A percentile compares a stretch with the other conserved stretches of the same genome.
Evolutionary conservation across 192 early-diverging fungal species (phyloP).

Genomic region (Coemansia sp.): DNA sequence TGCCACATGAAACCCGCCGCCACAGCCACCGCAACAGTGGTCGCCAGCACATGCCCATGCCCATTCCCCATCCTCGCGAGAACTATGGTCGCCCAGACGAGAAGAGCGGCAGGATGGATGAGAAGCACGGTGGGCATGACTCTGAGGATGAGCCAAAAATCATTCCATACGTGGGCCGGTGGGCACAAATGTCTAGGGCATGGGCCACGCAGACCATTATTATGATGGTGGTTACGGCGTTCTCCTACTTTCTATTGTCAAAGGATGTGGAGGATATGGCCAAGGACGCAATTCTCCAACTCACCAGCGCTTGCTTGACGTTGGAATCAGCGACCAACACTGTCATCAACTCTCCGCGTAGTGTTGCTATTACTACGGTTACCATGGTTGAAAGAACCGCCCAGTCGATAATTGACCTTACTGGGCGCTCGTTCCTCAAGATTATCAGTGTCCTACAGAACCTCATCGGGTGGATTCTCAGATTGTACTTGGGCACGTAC

Average conservation of each 20-base stretch:
- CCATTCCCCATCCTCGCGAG: background rate
- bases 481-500: constrained; percentile 41
- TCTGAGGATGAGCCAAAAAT: background rate
- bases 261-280: constrained; percentile 12
- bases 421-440: constrained; percentile 16
- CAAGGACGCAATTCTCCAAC: background rate
- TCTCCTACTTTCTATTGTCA: constrained; percentile 24
- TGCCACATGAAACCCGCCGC: background rate
- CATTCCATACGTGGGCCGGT: constrained; percentile 35
- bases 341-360: constrained; percentile 29
- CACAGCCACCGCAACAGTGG: background rate
- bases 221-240: constrained; percentile 31
- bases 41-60: constrained; percentile 13
- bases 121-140: background rate
- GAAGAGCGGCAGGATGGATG: background rate
- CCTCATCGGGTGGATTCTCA: constrained; percentile 36
- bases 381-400: constrained; percentile 17
- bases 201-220: constrained; percentile 42
- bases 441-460: constrained; percentile 21
- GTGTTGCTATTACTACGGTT: constrained; percentile 19
- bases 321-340: constrained; percentile 19
- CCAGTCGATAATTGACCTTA: constrained; percentile 9
- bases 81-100: background rate
- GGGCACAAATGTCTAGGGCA: constrained; percentile 29
- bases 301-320: constrained; percentile 17